These are phyloP conservation scores for Vitis riparia DNA, from an alignment of 164 flowering plant species.

Conservation along the genomic window DNA sequence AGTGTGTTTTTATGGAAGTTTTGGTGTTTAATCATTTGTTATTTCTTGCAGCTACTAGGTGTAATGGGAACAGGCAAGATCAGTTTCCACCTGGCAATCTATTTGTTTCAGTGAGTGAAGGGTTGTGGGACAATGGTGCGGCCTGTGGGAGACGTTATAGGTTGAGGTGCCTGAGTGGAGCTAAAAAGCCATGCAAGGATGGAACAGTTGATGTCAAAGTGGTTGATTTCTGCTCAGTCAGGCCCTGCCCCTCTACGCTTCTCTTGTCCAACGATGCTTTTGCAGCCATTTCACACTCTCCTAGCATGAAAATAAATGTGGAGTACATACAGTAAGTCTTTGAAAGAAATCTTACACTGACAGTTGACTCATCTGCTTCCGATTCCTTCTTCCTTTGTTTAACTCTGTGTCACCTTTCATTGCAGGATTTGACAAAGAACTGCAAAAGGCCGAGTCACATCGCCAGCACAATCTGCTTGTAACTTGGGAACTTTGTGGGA, in stretches of 20 bases:
- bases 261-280: slow-evolving; percentile 29
- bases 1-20: neutral
- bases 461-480: no score
- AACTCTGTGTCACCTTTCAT: neutral
- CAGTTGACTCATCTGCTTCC: neutral
- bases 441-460: no score
- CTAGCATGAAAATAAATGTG: slow-evolving; percentile 20
- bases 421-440: slow-evolving; percentile 2
- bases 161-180: slow-evolving; percentile 26
- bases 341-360: no score
- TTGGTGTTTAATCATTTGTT: neutral
- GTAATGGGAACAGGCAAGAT: slow-evolving; percentile 16
- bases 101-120: slow-evolving; percentile 21
- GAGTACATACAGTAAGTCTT: neutral
- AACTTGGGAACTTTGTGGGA: no score
- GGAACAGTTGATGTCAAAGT: slow-evolving; percentile 28
- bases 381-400: neutral
- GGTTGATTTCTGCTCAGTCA: slow-evolving; percentile 22
- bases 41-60: slow-evolving; percentile 14
- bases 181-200: slow-evolving; percentile 21
- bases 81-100: slow-evolving; percentile 23
- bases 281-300: slow-evolving; percentile 21
- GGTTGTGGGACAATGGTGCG: slow-evolving; percentile 29
- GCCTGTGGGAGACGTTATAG: slow-evolving; percentile 29
- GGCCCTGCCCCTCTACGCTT: slow-evolving; percentile 22